These are phyloP conservation scores for Cercis canadensis DNA, from an alignment of 306 rosid genomes.

Conservation along the genomic window DNA sequence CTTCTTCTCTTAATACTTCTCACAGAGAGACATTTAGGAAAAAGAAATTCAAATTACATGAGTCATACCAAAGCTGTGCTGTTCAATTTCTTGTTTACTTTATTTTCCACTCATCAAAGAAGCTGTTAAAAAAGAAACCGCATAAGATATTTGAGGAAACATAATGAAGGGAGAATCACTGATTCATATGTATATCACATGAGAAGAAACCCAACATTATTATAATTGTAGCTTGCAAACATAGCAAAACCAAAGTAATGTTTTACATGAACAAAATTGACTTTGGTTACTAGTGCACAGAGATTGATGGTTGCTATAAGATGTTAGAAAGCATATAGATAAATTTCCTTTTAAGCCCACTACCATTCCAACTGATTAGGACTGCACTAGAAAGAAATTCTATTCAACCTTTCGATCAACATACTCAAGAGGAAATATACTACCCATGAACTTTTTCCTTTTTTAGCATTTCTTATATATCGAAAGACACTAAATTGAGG, in stretches of 20 bases:
- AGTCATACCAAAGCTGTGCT: conserved; percentile 39
- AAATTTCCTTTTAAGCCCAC: not conserved
- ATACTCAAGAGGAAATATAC: not conserved
- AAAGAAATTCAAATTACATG: not conserved
- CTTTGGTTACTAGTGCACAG: not conserved
- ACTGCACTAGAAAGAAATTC: not conserved
- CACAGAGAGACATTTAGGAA: not conserved
- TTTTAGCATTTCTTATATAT: too few relatives aligned
- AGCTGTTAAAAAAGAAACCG: conserved; percentile 35
- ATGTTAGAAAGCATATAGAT: not conserved
- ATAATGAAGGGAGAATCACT: not conserved
- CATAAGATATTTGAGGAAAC: conserved; percentile 5
- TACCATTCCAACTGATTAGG: not conserved
- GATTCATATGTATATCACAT: not conserved
- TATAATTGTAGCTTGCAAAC: not conserved
- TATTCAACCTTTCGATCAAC: conserved; percentile 5
- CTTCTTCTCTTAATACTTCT: conserved; percentile 8
- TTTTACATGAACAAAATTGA: not conserved
- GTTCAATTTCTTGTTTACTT: conserved; percentile 25
- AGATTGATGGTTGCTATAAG: not conserved
- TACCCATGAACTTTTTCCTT: not conserved
- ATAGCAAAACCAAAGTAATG: not conserved
- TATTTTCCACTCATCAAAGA: conserved; percentile 21
- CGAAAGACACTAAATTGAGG: too few relatives aligned
- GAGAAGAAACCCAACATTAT: conserved; percentile 11